phyloP scores from a whole-genome alignment of 1,284 basidiomycete genomes.

The Marasmius tenuissimus region DNA sequence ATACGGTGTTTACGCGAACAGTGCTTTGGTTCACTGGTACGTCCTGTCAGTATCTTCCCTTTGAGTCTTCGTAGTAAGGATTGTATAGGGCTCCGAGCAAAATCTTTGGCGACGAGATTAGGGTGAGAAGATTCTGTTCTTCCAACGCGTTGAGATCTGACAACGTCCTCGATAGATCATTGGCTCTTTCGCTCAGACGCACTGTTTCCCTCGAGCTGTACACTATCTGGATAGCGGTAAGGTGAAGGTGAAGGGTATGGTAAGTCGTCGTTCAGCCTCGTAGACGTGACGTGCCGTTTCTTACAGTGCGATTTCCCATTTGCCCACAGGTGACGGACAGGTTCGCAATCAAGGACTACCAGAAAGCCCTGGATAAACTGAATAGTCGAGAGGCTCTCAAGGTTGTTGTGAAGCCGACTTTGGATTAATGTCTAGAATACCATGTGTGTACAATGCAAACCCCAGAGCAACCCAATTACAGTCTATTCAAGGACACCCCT shows the following conservation, averaged over 20 bases:
- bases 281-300: neutral
- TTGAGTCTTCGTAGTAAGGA: neutral
- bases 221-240: conserved; percentile 87
- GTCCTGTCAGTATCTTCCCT: conserved; percentile 55
- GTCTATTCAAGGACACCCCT: no score
- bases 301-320: neutral
- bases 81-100: conserved; percentile 25
- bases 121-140: conserved; percentile 34
- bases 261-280: conserved; percentile 24
- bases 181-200: conserved; percentile 82
- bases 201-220: conserved; percentile 86
- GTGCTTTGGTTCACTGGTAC: conserved; percentile 74
- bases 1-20: conserved; percentile 75
- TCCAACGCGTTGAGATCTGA: neutral
- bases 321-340: conserved; percentile 62
- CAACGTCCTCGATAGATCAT: conserved; percentile 55
- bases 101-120: conserved; percentile 87
- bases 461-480: no score
- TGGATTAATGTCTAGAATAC: neutral
- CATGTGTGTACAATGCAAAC: no score
- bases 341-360: conserved; percentile 77
- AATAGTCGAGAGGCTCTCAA: conserved; percentile 69
- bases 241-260: conserved; percentile 83
- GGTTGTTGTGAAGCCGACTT: conserved; percentile 53
- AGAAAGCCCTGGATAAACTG: conserved; percentile 84